These are phyloP conservation scores for Candida sp. DNA, from an alignment of 1,139 yeast species.

Conservation along the genomic window DNA sequence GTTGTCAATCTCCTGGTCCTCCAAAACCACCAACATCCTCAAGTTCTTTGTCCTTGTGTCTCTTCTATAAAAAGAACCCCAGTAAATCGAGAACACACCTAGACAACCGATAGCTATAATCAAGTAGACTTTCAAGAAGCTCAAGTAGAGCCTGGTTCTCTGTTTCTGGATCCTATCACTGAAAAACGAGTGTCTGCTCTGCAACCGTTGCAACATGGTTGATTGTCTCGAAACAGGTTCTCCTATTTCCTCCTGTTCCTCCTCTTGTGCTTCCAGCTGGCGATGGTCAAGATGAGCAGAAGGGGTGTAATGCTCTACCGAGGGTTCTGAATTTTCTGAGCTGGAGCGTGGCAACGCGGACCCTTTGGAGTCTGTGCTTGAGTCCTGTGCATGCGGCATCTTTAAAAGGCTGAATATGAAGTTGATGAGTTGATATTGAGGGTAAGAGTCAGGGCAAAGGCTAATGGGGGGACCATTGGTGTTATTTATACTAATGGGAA, in stretches of 20 bases:
- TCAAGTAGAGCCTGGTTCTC: background rate
- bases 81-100: conserved; percentile 36
- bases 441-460: too few species aligned
- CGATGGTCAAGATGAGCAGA: background rate
- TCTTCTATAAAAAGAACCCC: conserved; percentile 35
- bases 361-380: too few species aligned
- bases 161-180: background rate
- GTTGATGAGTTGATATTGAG: too few species aligned
- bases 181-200: conserved; percentile 14
- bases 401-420: too few species aligned
- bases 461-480: too few species aligned
- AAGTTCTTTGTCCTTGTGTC: conserved; percentile 21
- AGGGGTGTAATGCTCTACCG: background rate
- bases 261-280: background rate
- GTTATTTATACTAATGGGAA: too few species aligned
- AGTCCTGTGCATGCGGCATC: too few species aligned
- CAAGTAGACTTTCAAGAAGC: conserved; percentile 18
- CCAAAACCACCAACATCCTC: conserved; percentile 29
- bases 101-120: conserved; percentile 34
- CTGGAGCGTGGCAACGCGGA: too few species aligned
- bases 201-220: conserved; percentile 19
- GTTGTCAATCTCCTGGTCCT: conserved; percentile 24
- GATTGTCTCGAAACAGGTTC: conserved; percentile 15
- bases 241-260: background rate
- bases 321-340: too few species aligned